phyloP scores from a whole-genome alignment of 495 filamentous ascomycete species.

The Annulohypoxylon bovei region DNA sequence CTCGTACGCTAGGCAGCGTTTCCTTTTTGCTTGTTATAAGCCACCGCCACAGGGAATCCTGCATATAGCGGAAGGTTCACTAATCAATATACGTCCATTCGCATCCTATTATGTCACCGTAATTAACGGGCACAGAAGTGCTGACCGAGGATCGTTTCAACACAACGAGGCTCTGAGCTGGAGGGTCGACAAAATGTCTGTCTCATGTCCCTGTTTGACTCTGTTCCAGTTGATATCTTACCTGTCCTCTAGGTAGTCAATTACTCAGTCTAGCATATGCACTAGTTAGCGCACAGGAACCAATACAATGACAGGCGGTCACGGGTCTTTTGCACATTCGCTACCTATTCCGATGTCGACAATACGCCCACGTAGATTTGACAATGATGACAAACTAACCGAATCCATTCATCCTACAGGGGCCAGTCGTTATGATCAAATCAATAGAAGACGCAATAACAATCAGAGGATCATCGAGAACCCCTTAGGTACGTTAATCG shows the following conservation, averaged over 20 bases:
- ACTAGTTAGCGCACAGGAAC: neutral
- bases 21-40: neutral
- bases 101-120: slow-evolving; percentile 12
- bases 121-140: slow-evolving; percentile 1
- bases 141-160: slow-evolving; percentile 9
- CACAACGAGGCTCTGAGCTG: neutral
- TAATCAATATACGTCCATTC: neutral
- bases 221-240: neutral
- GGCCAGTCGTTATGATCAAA: slow-evolving; percentile 8
- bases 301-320: slow-evolving; percentile 25
- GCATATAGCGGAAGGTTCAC: neutral
- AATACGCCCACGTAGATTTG: neutral
- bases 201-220: slow-evolving; percentile 3
- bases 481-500: slow-evolving; percentile 35
- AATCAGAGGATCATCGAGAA: slow-evolving; percentile 41
- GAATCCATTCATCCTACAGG: neutral
- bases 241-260: neutral
- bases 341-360: neutral
- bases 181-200: slow-evolving; percentile 1
- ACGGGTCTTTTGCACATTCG: slow-evolving; percentile 8
- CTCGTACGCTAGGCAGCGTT: neutral
- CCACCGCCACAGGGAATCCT: slow-evolving; percentile 2
- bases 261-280: neutral
- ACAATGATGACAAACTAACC: slow-evolving; percentile 13
- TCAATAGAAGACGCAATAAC: slow-evolving; percentile 32